A percentile compares a stretch with the other conserved stretches of the same genome.
Conservation (phyloP, 1,139 yeast species). For the Scheffersomyces insectosa region DNA sequence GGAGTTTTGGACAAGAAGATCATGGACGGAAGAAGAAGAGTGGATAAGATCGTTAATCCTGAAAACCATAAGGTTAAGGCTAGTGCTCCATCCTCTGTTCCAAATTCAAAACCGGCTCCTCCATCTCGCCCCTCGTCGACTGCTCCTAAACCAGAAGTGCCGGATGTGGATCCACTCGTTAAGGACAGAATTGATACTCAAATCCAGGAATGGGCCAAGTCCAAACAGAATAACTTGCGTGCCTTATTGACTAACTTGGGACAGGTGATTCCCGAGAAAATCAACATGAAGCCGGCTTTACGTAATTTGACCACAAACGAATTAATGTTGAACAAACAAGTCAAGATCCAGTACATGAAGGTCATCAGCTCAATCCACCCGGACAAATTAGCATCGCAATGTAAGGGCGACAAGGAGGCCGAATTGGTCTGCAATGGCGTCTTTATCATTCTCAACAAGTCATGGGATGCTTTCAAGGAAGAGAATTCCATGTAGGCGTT, state of each 20-base stretch:
- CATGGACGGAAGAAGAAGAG: constrained; percentile 82
- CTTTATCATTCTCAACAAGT: constrained; percentile 76
- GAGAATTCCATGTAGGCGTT: constrained; percentile 32
- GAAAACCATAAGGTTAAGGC: constrained; percentile 15
- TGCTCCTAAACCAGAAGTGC: background rate
- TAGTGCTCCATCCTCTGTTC: constrained; percentile 16
- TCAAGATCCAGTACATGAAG: constrained; percentile 83
- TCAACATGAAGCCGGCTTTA: constrained; percentile 14
- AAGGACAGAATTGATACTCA: constrained; percentile 13
- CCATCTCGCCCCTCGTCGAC: constrained; percentile 6
- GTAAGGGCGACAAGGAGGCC: constrained; percentile 56
- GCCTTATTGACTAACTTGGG: constrained; percentile 20
- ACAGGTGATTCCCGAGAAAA: constrained; percentile 20
- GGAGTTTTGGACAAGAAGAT: constrained; percentile 67
- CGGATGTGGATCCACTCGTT: constrained; percentile 12
- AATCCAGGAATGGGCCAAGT: constrained; percentile 18
- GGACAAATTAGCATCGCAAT: constrained; percentile 62
- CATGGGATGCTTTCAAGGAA: constrained; percentile 86
- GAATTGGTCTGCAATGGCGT: constrained; percentile 87
- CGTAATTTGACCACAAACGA: constrained; percentile 55
- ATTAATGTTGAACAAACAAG: constrained; percentile 86
- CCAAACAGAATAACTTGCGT: constrained; percentile 22
- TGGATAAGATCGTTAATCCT: constrained; percentile 65
- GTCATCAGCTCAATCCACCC: constrained; percentile 95
- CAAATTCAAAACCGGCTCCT: constrained; percentile 20